Conservation (phyloP, 2,329 filamentous ascomycete species). For the Fusarium sp. region DNA sequence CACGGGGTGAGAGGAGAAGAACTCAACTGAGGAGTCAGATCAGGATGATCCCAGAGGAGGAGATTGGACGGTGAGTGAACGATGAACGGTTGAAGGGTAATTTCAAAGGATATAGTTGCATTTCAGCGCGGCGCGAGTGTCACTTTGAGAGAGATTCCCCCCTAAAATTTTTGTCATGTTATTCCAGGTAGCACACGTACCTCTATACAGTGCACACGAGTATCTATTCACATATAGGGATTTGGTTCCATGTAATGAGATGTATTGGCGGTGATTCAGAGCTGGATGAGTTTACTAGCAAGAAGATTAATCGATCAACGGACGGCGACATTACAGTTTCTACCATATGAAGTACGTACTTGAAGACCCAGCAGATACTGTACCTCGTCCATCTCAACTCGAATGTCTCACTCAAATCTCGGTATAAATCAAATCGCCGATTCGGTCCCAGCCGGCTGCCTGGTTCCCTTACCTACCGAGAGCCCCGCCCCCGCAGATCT, state of each 20-base stretch:
- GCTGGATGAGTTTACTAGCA: background rate
- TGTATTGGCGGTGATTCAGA: background rate
- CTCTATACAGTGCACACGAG: background rate
- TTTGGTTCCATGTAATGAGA: background rate
- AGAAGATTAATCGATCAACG: background rate
- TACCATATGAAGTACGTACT: background rate
- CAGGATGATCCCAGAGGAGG: conserved; percentile 47
- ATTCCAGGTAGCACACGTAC: background rate
- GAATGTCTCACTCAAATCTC: background rate
- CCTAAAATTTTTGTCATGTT: background rate
- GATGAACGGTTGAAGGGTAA: background rate
- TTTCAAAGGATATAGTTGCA: conserved; percentile 14
- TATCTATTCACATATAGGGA: background rate
- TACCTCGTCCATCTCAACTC: background rate
- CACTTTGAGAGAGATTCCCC: conserved; percentile 28
- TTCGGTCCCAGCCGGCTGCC: conserved; percentile 8
- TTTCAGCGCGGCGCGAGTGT: conserved; percentile 34
- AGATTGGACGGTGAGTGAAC: conserved; percentile 15
- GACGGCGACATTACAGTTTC: background rate
- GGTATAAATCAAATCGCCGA: conserved; percentile 7
- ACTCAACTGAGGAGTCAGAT: conserved; percentile 53
- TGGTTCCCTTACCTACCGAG: background rate
- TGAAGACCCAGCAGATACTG: background rate
- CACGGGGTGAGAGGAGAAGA: conserved; percentile 49
- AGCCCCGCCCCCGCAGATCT: conserved; percentile 38